Percentiles rank a stretch among this genome's conserved stretches.
Conservation (phyloP, 257 asterid genomes). For the Solanum appendiculatum region DNA sequence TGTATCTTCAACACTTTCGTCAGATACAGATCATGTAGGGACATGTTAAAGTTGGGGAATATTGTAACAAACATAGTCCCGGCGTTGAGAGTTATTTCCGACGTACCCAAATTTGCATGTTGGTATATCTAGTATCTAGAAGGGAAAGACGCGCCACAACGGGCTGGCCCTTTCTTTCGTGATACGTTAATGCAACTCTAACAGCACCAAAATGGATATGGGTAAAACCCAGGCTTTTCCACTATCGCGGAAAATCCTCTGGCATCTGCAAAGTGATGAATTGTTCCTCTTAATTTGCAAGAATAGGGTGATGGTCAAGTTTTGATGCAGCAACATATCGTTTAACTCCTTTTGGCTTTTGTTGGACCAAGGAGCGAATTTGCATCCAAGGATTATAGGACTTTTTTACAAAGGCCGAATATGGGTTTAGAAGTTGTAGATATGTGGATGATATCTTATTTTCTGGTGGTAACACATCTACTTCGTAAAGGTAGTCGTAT, state of each 20-base stretch:
- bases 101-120: background rate
- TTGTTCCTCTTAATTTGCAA: background rate
- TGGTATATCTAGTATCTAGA: background rate
- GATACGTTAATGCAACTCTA: background rate
- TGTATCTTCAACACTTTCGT: no score
- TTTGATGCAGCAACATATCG: background rate
- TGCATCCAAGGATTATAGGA: background rate
- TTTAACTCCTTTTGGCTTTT: background rate
- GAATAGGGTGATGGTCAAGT: background rate
- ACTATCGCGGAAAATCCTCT: background rate
- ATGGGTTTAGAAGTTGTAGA: no score
- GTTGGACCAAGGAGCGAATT: background rate
- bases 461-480: no score
- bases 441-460: no score
- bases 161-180: no score
- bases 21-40: background rate
- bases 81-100: background rate
- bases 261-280: background rate
- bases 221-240: background rate
- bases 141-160: no score
- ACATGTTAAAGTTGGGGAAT: background rate
- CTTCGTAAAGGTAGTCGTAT: no score
- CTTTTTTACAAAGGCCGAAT: background rate
- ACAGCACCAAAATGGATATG: no score
- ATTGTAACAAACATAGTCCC: no score